Percentiles rank a stretch among this genome's conserved stretches.
Evolutionary conservation across 140 eudicot genomes (phyloP).

Genomic region (Bidens hawaiensis): DNA sequence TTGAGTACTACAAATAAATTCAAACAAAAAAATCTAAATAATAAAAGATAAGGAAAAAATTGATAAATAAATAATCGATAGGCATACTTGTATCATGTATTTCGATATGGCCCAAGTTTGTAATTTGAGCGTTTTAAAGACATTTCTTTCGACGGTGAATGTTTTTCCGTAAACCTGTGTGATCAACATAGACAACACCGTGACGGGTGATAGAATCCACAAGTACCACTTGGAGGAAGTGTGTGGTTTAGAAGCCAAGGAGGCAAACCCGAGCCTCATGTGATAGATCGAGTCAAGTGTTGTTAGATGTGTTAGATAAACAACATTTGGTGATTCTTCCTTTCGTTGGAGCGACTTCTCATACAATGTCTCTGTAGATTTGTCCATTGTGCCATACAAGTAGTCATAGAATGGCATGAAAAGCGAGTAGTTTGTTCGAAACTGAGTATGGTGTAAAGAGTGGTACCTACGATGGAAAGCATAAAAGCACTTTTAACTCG

Average conservation of each 20-base stretch:
- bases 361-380: constrained; percentile 41
- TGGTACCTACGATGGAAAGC: constrained; percentile 42
- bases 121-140: constrained; percentile 32
- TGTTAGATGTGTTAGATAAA: constrained; percentile 65
- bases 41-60: background rate
- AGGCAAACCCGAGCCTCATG: constrained; percentile 59
- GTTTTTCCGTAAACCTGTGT: constrained; percentile 32
- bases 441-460: constrained; percentile 70
- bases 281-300: constrained; percentile 65
- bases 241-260: constrained; percentile 55
- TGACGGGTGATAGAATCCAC: constrained; percentile 58
- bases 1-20: constrained; percentile 35
- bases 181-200: constrained; percentile 35
- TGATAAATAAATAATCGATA: background rate
- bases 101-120: constrained; percentile 42
- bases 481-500: background rate
- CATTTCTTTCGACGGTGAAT: constrained; percentile 35
- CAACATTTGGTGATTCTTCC: constrained; percentile 48
- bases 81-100: constrained; percentile 35
- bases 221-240: constrained; percentile 54
- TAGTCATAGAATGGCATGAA: constrained; percentile 84
- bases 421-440: constrained; percentile 64
- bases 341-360: constrained; percentile 39
- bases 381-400: constrained; percentile 58
- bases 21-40: background rate